Conservation (phyloP, 352 stramenopile genomes). For the Phytophthora tubulina region DNA sequence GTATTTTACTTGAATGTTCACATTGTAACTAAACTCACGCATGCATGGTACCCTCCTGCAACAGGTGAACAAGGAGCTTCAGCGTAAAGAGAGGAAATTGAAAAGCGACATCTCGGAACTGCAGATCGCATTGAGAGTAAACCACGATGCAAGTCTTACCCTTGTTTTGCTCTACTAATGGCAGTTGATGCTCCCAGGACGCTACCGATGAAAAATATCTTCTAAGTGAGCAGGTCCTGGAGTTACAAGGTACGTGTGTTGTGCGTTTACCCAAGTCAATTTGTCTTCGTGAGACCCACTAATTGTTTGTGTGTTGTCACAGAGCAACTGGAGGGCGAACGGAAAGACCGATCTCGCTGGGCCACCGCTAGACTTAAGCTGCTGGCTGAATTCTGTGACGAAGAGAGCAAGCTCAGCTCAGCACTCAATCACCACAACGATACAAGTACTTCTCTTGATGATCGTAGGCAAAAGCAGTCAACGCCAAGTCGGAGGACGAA, state of each 20-base stretch:
- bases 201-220: constrained; percentile 63
- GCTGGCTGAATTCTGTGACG: constrained; percentile 83
- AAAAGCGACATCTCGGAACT: constrained; percentile 67
- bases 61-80: constrained; percentile 57
- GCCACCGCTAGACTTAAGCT: constrained; percentile 74
- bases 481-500: constrained; percentile 12
- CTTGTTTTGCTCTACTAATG: constrained; percentile 4
- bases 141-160: neutral
- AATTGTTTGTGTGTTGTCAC: neutral
- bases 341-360: constrained; percentile 72
- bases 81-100: constrained; percentile 58
- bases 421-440: constrained; percentile 29
- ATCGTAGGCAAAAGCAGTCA: constrained; percentile 10
- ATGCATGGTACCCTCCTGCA: neutral
- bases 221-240: constrained; percentile 57
- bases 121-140: constrained; percentile 59
- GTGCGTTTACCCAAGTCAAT: neutral
- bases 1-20: neutral
- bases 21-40: neutral
- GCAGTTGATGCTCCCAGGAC: constrained; percentile 43
- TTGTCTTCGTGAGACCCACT: neutral
- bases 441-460: neutral
- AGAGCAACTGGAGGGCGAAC: constrained; percentile 77
- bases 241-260: constrained; percentile 53
- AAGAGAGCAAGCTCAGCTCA: constrained; percentile 77